Base-by-base conservation (phyloP, 148 eudicot genomes). In the Persicaria tinctoria region DNA sequence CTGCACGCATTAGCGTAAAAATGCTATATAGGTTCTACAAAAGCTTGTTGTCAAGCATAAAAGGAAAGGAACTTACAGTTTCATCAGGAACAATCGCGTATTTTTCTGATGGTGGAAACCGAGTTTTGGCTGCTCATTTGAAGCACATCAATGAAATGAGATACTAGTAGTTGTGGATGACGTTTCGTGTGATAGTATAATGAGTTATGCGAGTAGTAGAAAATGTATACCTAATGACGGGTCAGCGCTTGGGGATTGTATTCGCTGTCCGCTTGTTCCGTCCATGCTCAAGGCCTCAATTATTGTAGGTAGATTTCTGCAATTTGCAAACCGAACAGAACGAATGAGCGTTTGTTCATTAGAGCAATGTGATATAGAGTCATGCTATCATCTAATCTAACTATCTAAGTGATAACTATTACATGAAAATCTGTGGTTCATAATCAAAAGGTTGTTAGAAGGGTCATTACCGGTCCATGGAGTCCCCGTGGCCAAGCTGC, bases 401-500 rank as follows among this genome's bases (percentile, higher is more conserved):
- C 1, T 32, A 32, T 32, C 3, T 32, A 32, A 32, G 41, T 32
- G 41, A 32, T 32, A 32, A 32, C 41, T 32, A 32, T 32, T 32
- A 32, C 41, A 1, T 32, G 41, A 32, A 32, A 32, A 32, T 32
- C 41, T 2, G 41, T 32, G 41, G 41, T 32, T 32, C 41, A 32
- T 32, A 32, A 32, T 32, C 41, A 32, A 32, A 32, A 32, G 41
- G 41, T 32, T 1, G 41, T 32, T 32, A 32, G 41, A 64, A 66
- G 16, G 70, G 8, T 6, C 1, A 66, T 66, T 88, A 93, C 98
- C 92, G 74, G 78, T 93, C 96, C 71, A 70, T 57, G 81, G 93
- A 80, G 51, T 92, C 89, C 48, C 96, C 90, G 76, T 83, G 89
- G 48, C 99, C 99, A 66, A 95, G 97, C 84, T 95, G 99, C 78